Percentiles rank a stretch among this genome's conserved stretches.
These are phyloP conservation scores for Halteria grandinella DNA, from an alignment of 73 alveolate species.

Conservation along the genomic window DNA sequence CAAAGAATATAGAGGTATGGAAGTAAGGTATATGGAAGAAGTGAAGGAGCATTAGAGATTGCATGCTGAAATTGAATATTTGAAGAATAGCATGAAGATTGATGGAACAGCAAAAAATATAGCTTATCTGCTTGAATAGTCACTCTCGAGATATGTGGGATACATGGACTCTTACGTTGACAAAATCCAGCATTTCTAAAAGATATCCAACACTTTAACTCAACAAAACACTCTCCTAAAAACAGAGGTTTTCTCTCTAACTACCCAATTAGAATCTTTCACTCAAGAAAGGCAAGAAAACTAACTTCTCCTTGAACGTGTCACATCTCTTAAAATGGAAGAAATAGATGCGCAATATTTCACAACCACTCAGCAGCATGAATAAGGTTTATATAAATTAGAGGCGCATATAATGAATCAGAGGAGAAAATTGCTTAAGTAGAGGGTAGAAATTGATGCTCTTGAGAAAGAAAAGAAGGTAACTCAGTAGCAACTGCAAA, in stretches of 20 bases:
- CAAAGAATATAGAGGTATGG: neutral
- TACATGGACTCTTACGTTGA: too few relatives aligned
- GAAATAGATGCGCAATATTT: conserved; percentile 8
- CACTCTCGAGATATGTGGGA: too few relatives aligned
- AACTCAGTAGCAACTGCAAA: neutral
- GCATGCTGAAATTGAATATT: neutral
- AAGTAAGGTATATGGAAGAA: conserved; percentile 30
- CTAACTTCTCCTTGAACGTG: conserved; percentile 1
- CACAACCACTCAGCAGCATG: conserved; percentile 35
- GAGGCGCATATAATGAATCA: conserved; percentile 47
- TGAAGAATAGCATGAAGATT: too few relatives aligned
- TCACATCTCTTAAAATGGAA: neutral
- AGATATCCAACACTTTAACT: too few relatives aligned
- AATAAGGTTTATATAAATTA: conserved; percentile 8
- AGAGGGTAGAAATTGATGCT: conserved; percentile 1
- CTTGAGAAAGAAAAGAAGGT: neutral
- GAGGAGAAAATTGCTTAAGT: conserved; percentile 12
- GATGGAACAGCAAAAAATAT: too few relatives aligned
- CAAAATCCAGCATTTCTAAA: too few relatives aligned
- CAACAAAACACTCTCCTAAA: too few relatives aligned
- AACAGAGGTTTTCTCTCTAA: too few relatives aligned
- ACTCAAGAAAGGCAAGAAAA: conserved; percentile 14
- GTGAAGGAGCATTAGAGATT: conserved; percentile 26
- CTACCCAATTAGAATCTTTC: conserved; percentile 7
- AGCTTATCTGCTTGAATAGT: too few relatives aligned